Base-by-base conservation (phyloP, 1,284 basidiomycete genomes). In the Marasmius sp. region DNA sequence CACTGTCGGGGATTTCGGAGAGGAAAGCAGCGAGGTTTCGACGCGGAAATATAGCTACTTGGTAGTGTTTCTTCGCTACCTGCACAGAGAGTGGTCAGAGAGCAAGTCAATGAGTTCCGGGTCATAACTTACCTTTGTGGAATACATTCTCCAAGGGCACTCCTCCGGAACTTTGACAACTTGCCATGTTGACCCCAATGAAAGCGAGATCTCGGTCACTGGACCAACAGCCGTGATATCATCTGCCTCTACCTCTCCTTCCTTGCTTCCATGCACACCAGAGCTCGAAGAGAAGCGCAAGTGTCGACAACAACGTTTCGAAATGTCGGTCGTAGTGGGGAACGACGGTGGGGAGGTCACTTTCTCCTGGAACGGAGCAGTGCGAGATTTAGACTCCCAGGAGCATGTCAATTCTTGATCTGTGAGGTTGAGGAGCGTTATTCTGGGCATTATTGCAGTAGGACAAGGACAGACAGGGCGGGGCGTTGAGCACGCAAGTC, bases 11-110 rank as follows among this genome's bases (percentile, higher is more conserved):
- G 49, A 95, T 76, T 41, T 84, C 80, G 8, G 86, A 82, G 57
- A 93, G 72, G 71, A 90, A 93, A 3, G 81, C 79, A 5, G 83
- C 77, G 56, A 86, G 69, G 62, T 86, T 77, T 62, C 92, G 79
- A 57, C 74, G 78, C 12, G 82, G 82, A 27, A 93, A 70, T 18
- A 92, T 78, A 6, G 85, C 65, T 9, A 92, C 66, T 61, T 73
- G 75, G 61, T 79, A 74, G 48, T 80, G 78, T 34, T 72, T 74
- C 58, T 69, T 70, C 9, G 74, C 72, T 33, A 78, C 66, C 84
- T 85, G 55, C 11, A 11, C 6, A 51, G 47, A 49, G 22, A 52
- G 34, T 53, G 48, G 6, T 43, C 41, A 12, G 58, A 58, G 18
- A 14, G 43, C 56, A 53, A 50, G 22, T 54, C 43, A 43, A 56